Percentiles rank a stretch among this genome's conserved stretches.
Evolutionary conservation across 345 rosid species (phyloP).

Genomic region (Atalantia buxifolia): DNA sequence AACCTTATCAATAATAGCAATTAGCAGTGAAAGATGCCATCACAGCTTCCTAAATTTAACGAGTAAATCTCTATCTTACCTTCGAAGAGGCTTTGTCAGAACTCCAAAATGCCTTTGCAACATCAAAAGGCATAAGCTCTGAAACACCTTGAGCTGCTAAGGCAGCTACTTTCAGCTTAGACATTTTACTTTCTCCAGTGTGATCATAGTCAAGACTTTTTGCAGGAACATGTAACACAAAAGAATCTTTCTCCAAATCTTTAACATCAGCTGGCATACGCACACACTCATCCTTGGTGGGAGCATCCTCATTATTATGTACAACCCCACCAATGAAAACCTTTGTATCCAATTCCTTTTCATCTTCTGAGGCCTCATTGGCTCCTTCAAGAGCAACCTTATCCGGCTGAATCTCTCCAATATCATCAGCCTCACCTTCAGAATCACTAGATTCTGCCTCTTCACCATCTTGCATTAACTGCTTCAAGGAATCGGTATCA

Average conservation of each 20-base stretch:
- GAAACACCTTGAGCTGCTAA: slow-evolving; percentile 80
- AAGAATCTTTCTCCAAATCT: slow-evolving; percentile 70
- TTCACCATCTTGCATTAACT: slow-evolving; percentile 60
- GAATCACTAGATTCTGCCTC: slow-evolving; percentile 43
- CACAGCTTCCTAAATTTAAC: slow-evolving; percentile 5
- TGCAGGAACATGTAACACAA: slow-evolving; percentile 64
- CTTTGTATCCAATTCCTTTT: slow-evolving; percentile 62
- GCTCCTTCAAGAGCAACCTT: slow-evolving; percentile 37
- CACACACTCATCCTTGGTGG: slow-evolving; percentile 62
- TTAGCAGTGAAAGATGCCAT: background rate
- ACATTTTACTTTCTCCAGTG: slow-evolving; percentile 38
- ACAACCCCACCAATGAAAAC: slow-evolving; percentile 87
- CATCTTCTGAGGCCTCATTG: slow-evolving; percentile 43
- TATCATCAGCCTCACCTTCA: slow-evolving; percentile 49
- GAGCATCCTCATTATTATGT: slow-evolving; percentile 66
- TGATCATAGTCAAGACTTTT: slow-evolving; percentile 39
- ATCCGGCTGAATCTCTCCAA: slow-evolving; percentile 64
- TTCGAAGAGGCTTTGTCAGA: slow-evolving; percentile 73
- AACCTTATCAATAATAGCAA: background rate
- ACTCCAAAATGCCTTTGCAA: slow-evolving; percentile 82
- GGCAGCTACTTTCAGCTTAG: slow-evolving; percentile 68
- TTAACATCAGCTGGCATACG: slow-evolving; percentile 73
- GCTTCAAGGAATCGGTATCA: slow-evolving; percentile 53
- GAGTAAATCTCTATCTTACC: slow-evolving; percentile 39
- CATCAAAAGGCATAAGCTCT: slow-evolving; percentile 90